Evolutionary conservation across 306 rosid genomes (phyloP), one percentile per base, ranked within the genome.

Genomic region (Phaseolus lunatus): DNA sequence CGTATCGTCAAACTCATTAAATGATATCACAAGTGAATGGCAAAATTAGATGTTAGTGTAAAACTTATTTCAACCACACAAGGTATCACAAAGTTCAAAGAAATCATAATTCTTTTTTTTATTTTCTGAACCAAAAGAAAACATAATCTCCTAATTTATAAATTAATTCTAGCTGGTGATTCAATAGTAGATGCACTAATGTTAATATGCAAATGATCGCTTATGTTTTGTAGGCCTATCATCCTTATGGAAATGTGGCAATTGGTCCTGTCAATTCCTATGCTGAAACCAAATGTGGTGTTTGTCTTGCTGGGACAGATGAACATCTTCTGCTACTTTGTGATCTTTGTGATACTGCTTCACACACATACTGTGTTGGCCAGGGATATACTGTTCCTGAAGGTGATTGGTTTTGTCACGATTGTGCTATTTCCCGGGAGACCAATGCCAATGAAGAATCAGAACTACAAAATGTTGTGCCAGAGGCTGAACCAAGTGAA

Each of bases 401-500:
- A 82, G 96, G 90, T 44, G 97, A 94, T 85, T 94, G 97, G 97
- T 92, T 85, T 87, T 92, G 97, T 75, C 86, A 31, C 45, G 90
- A 87, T 56, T 92, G 97, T 78, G 65, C 85, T 43, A 29, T 78
- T 73, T 72, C 87, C 23, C 80, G 78, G 66, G 83, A 81, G 67
- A 78, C 76, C 56, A 66, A 43, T 67, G 67, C 24, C 27, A 54
- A 41, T 59, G 24, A 58, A 70, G 85, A 83, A 48, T 57, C 63
- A 9, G 79, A 82, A 9, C 58, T 68, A 43, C 83, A 81, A 53
- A 67, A 62, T 72, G 37, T 33, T 56, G 66, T 16, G 7, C 70
- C 73, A 3, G 63, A 26, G 31, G 77, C 71, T 43, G 84, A 70
- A 16, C 52, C 82, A 13, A 62, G n/a, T 29, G 70, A n/a, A 14